These are phyloP conservation scores for Syzygium syzygioides DNA, from an alignment of 441 rosid genomes.

Conservation along the genomic window DNA sequence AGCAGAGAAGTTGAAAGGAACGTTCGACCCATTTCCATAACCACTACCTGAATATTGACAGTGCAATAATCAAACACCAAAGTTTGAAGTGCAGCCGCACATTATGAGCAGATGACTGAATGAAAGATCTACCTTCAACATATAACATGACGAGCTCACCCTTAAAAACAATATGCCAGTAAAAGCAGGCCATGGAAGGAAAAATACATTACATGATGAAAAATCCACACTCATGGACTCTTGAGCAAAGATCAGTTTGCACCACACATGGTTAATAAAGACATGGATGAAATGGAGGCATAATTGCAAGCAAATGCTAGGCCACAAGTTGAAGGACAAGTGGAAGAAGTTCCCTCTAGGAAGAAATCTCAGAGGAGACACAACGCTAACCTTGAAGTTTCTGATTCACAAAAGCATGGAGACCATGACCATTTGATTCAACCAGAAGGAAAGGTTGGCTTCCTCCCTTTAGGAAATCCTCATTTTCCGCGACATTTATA, in stretches of 20 bases:
- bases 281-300: neutral
- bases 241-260: neutral
- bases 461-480: constrained; percentile 55
- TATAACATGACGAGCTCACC: neutral
- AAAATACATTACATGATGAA: neutral
- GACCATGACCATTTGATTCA: constrained; percentile 86
- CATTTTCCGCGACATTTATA: constrained; percentile 44
- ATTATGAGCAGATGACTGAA: no score
- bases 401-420: constrained; percentile 80
- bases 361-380: neutral
- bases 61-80: neutral
- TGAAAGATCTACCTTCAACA: neutral
- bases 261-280: neutral
- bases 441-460: constrained; percentile 51
- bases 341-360: neutral
- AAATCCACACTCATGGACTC: neutral
- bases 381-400: constrained; percentile 47
- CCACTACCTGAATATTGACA: constrained; percentile 48
- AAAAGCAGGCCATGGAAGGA: neutral
- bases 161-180: neutral
- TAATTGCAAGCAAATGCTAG: neutral
- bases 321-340: neutral
- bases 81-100: neutral
- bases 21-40: constrained; percentile 68
- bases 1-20: constrained; percentile 51